Base-by-base conservation (phyloP, 164 flowering plant species). In the Kalanchoe fedtschenkoi region DNA sequence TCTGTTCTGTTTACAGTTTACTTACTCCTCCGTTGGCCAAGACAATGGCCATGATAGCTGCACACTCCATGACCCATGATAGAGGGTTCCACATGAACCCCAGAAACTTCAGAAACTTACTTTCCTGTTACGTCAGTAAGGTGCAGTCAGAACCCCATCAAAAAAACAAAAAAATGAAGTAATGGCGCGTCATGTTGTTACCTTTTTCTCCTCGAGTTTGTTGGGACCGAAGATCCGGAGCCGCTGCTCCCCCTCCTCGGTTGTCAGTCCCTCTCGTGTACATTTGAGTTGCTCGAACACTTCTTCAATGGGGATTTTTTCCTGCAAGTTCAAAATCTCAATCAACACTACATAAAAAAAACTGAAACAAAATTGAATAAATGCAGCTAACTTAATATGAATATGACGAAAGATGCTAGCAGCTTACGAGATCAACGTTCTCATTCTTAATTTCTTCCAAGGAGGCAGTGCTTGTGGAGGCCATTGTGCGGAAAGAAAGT, bases 1-100 rank as follows among this genome's bases (percentile, higher is more conserved):
- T n/a, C 15, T 15, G 43, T 39, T 39, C 15, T 15, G 15, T 39
- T 8, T 39, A 39, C 15, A 39, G 8, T 39, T 24, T 22, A 10
- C 37, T 58, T 80, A 84, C 90, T 68, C 88, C 97, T 69, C 97
- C 97, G 70, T 90, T 80, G 10, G 96, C 93, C 72, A 87, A 71
- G 44, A 37, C 91, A 71, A 89, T 89, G 69, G 93, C 96, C 87
- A 89, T 86, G 61, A 89, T 72, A 1, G 96, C 96, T 14, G 96
- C 93, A 19, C 61, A 19, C 58, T 89, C 96, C 96, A 89, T 89
- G 65, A 89, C 96, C 96, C 96, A 88, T 69, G 96, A 88, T 0
- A 88, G 79, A 64, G 92, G 92, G 67, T 88, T 86, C 96, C 96
- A 89, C 96, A 89, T 89, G 43, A 89, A 86, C 0, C 96, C 91